A percentile compares a stretch with the other conserved stretches of the same genome.
phyloP scores from a whole-genome alignment of 2,329 filamentous ascomycete genomes.

The Aspergillus sp. region DNA sequence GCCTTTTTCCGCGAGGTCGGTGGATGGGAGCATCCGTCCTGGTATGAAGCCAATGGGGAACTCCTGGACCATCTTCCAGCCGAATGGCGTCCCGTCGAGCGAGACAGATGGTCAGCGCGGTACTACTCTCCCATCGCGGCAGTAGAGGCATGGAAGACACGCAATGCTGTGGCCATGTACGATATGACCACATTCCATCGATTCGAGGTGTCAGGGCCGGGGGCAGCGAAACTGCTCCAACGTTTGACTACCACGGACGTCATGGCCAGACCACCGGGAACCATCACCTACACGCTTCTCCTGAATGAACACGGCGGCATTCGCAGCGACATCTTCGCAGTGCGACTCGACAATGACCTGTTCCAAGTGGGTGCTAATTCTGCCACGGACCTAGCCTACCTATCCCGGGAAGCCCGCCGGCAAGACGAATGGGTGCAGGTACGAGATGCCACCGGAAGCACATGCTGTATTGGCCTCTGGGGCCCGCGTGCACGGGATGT shows the following conservation, averaged over 20 bases:
- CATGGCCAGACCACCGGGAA: conserved; percentile 36
- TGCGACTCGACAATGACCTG: conserved; percentile 41
- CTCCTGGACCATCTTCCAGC: conserved; percentile 46
- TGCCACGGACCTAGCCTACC: conserved; percentile 47
- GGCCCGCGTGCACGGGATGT: conserved; percentile 50
- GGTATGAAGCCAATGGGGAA: conserved; percentile 51
- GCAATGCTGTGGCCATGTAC: conserved; percentile 54
- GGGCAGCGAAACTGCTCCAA: conserved; percentile 48
- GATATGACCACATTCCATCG: conserved; percentile 55
- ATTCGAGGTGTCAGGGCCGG: conserved; percentile 51
- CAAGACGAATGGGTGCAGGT: conserved; percentile 46
- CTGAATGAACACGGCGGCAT: conserved; percentile 48
- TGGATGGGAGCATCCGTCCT: conserved; percentile 57
- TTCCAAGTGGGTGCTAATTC: conserved; percentile 51
- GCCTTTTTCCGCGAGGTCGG: conserved; percentile 50
- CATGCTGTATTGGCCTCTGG: conserved; percentile 56
- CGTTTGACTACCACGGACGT: conserved; percentile 36
- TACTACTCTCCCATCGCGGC: conserved; percentile 53
- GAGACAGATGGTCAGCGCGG: conserved; percentile 51
- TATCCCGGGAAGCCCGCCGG: conserved; percentile 45
- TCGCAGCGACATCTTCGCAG: conserved; percentile 50
- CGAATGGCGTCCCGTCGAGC: conserved; percentile 47
- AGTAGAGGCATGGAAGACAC: conserved; percentile 57
- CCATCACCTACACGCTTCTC: conserved; percentile 50
- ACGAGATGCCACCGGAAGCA: conserved; percentile 52